Percentiles rank a stretch among this genome's conserved stretches.
These are phyloP conservation scores for Penicillium riverlandense DNA, from an alignment of 495 filamentous ascomycete genomes.

Conservation along the genomic window DNA sequence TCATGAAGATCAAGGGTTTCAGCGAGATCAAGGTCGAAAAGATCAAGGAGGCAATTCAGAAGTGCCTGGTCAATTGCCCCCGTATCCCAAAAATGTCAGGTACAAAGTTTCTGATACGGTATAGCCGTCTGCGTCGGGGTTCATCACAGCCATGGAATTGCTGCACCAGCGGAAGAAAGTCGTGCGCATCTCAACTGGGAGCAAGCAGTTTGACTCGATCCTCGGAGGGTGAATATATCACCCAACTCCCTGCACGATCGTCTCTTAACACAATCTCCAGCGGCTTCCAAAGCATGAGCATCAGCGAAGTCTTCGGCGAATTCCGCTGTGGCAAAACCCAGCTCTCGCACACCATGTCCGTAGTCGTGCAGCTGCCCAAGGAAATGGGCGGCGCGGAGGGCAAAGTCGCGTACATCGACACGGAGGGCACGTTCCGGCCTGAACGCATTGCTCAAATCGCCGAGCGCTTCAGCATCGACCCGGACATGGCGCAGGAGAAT, in stretches of 20 bases:
- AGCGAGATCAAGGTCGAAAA: slow-evolving; percentile 79
- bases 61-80: slow-evolving; percentile 50
- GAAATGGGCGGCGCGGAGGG: slow-evolving; percentile 69
- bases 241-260: too few relatives aligned
- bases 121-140: slow-evolving; percentile 60
- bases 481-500: slow-evolving; percentile 62
- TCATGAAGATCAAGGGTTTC: slow-evolving; percentile 73
- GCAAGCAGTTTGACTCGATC: slow-evolving; percentile 69
- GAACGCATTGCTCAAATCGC: slow-evolving; percentile 67
- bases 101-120: not conserved
- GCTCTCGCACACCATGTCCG: slow-evolving; percentile 61
- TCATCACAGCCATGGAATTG: slow-evolving; percentile 70
- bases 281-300: slow-evolving; percentile 74
- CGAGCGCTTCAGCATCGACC: slow-evolving; percentile 65
- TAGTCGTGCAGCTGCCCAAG: slow-evolving; percentile 51
- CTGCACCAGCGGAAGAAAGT: slow-evolving; percentile 61
- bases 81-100: not conserved
- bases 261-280: slow-evolving; percentile 23
- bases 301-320: slow-evolving; percentile 68
- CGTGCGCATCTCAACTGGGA: slow-evolving; percentile 64
- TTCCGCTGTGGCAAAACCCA: slow-evolving; percentile 77
- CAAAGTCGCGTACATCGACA: slow-evolving; percentile 77
- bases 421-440: slow-evolving; percentile 72
- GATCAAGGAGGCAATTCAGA: slow-evolving; percentile 68
- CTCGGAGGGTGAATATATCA: slow-evolving; percentile 50